Conservation (phyloP, 768 basidiomycete genomes). For the Tylopilus rubrobrunneus region DNA sequence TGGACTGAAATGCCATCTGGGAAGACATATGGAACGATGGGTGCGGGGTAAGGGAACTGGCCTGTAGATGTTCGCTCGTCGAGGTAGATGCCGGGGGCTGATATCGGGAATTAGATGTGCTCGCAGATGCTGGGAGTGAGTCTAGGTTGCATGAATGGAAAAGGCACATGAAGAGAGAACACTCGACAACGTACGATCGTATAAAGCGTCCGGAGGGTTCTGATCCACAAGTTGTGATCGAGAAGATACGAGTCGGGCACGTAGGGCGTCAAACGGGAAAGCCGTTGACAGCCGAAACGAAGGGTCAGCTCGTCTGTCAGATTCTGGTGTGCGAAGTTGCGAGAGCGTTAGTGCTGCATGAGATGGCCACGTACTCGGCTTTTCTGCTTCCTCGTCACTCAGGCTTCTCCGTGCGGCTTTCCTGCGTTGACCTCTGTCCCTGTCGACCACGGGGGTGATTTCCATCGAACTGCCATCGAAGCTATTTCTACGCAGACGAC, state of each 20-base stretch:
- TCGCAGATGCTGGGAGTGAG: constrained; percentile 15
- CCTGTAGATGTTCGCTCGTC: constrained; percentile 41
- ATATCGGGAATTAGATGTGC: constrained; percentile 11
- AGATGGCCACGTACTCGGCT: constrained; percentile 41
- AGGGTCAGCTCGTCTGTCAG: constrained; percentile 25
- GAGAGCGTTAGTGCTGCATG: constrained; percentile 7
- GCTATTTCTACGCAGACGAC: constrained; percentile 49
- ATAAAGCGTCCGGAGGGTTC: constrained; percentile 27
- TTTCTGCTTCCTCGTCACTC: constrained; percentile 67
- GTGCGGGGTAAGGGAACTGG: constrained; percentile 54
- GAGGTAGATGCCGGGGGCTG: constrained; percentile 28
- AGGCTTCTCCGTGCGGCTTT: constrained; percentile 52
- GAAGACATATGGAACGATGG: constrained; percentile 52
- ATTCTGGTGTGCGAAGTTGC: constrained; percentile 17
- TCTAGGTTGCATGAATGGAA: constrained; percentile 7
- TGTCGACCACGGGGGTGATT: constrained; percentile 42
- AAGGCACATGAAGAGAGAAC: neutral
- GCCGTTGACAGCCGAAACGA: constrained; percentile 45
- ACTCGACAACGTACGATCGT: constrained; percentile 33
- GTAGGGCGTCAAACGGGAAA: constrained; percentile 42
- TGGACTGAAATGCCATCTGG: constrained; percentile 48
- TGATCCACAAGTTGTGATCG: constrained; percentile 37
- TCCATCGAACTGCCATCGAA: constrained; percentile 60
- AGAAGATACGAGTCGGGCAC: constrained; percentile 41
- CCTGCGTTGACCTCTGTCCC: constrained; percentile 39